Conservation (phyloP, 169 alveolate species). For the Blepharisma undulans region DNA sequence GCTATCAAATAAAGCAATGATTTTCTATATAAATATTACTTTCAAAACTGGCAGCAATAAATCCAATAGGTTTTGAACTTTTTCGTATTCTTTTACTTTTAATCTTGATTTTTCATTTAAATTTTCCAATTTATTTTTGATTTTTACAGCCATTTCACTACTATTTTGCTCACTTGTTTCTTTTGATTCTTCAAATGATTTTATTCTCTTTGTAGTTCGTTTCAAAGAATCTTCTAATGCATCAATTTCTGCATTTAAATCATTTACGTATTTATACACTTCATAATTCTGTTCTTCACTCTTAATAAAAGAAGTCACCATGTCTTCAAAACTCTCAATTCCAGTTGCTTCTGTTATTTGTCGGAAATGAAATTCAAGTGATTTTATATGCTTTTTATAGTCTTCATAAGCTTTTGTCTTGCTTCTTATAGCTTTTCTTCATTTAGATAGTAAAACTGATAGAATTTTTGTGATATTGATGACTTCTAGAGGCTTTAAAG, state of each 20-base stretch:
- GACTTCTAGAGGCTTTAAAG: neutral
- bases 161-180: neutral
- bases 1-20: neutral
- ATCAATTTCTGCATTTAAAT: constrained; percentile 27
- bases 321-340: constrained; percentile 9
- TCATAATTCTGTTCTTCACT: constrained; percentile 35
- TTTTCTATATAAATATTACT: neutral
- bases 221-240: constrained; percentile 40
- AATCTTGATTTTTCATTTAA: neutral
- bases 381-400: neutral
- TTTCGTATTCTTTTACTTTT: neutral
- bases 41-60: neutral
- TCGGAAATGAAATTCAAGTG: neutral
- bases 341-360: constrained; percentile 30
- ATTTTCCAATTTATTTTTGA: neutral
- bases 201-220: constrained; percentile 33
- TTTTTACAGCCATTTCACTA: neutral
- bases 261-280: neutral
- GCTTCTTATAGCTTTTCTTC: neutral
- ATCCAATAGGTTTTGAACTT: neutral
- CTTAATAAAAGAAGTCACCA: constrained; percentile 24
- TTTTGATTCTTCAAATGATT: neutral
- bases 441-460: neutral
- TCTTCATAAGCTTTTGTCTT: constrained; percentile 33
- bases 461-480: neutral